phyloP scores from a whole-genome alignment of 192 early-diverging fungal genomes.

The Backusella tarrabulga region DNA sequence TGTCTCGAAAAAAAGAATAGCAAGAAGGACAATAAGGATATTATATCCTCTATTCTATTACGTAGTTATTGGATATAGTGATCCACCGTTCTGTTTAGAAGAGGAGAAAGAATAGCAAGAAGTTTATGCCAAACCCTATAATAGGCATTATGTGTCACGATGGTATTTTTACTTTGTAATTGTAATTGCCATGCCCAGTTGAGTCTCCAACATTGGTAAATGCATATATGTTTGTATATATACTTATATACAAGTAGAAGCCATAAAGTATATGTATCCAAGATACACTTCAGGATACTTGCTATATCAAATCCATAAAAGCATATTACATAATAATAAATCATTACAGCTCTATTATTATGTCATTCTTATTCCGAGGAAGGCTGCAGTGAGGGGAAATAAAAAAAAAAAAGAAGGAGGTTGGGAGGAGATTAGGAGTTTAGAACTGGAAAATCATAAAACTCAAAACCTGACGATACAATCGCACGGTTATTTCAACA shows the following conservation, averaged over 20 bases:
- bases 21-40: background rate
- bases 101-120: background rate
- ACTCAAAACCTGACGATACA: background rate
- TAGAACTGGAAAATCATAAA: conserved; percentile 1
- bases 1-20: background rate
- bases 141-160: background rate
- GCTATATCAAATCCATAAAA: background rate
- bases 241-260: background rate
- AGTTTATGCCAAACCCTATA: background rate
- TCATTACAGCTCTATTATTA: background rate
- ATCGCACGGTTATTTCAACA: background rate
- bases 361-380: background rate
- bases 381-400: background rate
- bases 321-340: background rate
- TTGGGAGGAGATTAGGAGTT: background rate
- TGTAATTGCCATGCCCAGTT: background rate
- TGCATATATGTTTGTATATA: background rate
- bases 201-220: background rate
- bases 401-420: background rate
- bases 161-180: background rate
- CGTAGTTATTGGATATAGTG: background rate
- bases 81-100: background rate
- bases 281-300: background rate
- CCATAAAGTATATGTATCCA: background rate
- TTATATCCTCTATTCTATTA: background rate